Base-by-base conservation (phyloP, 371 early-diverging fungal genomes). In the Neoconidiobolus thromboides region DNA sequence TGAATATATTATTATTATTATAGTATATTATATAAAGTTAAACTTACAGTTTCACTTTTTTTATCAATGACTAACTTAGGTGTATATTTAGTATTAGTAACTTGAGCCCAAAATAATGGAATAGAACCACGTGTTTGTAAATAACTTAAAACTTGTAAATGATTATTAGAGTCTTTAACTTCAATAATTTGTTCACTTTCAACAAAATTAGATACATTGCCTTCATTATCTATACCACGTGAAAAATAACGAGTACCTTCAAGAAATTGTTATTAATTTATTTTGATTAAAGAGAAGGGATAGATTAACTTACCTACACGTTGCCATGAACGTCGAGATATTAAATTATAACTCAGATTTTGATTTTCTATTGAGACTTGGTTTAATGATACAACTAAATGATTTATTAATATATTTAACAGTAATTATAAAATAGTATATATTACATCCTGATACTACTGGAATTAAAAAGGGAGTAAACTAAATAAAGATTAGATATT, bases 91-190 rank as follows among this genome's bases (percentile, higher is more conserved):
- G 89, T 76, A 62, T 89, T 89, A 66, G 87, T 84, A 55, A 85
- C 74, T 69, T 99, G 99, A 14, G 80, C 72, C 99, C 99, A 99
- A 63, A 76, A 87, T 12, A 99, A 69, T 15, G 99, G 99, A 64
- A 99, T 93, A 0, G 96, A 96, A 2, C 99, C 99, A 54, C 99
- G 82, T 1, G 92, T 84, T 67, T 99, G 99, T 7, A 96, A 82
- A 76, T 80, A 91, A 1, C 91, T 68, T 3, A 80, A 62, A 12
- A 48, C 48, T 26, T 26, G 26, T 26, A 26, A 26, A 26, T 26
- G 26, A 26, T 26, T 26, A 26, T 26, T 26, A 2, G 64, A 53
- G 2, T 71, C 68, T 10, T 78, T 76, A 64, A 75, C 73, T 48
- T 79, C 64, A 0, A 95, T 74, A 53, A 96, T 68, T 71, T 98